Evolutionary conservation across 2,329 filamentous ascomycete species (phyloP).

Genomic region (Fusarium sp.): DNA sequence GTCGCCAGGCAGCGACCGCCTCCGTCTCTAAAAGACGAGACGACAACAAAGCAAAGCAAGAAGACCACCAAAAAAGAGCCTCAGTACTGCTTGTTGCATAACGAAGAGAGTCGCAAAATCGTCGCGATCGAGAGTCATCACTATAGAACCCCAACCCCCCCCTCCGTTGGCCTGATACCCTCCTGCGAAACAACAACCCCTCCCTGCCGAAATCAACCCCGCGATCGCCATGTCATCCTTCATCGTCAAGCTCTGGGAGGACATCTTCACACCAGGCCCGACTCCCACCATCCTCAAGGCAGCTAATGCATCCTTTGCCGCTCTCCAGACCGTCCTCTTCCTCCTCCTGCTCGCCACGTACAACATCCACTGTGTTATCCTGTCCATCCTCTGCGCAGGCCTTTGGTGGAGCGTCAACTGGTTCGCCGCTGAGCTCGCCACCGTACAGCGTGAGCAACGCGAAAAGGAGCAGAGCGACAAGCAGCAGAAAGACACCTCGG

Average conservation of each 20-base stretch:
- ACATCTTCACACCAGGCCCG: constrained; percentile 91
- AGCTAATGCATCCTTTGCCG: constrained; percentile 88
- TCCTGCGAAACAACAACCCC: constrained; percentile 9
- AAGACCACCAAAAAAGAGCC: constrained; percentile 10
- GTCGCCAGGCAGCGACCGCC: constrained; percentile 40
- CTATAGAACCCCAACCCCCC: background rate
- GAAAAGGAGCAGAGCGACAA: constrained; percentile 50
- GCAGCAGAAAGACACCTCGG: constrained; percentile 33
- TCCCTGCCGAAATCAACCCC: constrained; percentile 19
- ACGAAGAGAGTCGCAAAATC: constrained; percentile 1
- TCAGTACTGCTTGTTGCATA: background rate
- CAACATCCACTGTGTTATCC: constrained; percentile 86
- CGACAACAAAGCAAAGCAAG: constrained; percentile 7
- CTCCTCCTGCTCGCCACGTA: constrained; percentile 80
- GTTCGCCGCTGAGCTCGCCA: constrained; percentile 77
- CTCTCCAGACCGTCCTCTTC: constrained; percentile 81
- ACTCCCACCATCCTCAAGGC: constrained; percentile 88
- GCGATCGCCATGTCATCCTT: constrained; percentile 63
- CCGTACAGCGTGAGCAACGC: constrained; percentile 53
- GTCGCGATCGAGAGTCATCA: constrained; percentile 10
- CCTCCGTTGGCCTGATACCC: background rate
- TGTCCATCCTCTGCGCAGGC: constrained; percentile 80
- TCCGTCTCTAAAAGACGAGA: constrained; percentile 23
- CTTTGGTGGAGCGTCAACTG: constrained; percentile 97
- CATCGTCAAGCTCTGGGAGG: constrained; percentile 83